Evolutionary conservation across 2,329 filamentous ascomycete genomes (phyloP), one percentile per base, ranked within the genome.

Genomic region (Cyphellophora europaea): DNA sequence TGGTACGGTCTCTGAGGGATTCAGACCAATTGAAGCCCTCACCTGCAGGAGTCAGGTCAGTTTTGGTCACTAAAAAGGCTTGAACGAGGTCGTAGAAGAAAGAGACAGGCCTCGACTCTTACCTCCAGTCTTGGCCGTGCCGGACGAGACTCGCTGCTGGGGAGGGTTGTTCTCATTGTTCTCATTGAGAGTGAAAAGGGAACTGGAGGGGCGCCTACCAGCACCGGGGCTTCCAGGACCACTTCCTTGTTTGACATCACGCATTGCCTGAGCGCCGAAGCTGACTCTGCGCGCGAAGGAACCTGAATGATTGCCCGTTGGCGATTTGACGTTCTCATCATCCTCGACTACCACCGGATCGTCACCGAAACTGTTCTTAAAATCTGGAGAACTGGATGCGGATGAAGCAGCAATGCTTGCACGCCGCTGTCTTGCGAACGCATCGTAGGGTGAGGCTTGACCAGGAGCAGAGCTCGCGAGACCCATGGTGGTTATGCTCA

Each of bases 11-110:
- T 61, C 87, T 85, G 70, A 95, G 77, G 67, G 93, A 88, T 68
- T 95, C 89, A 56, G 86, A 85, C 82, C 89, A 94, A 65, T 93
- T 93, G 73, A 93, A 94, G 60, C 84, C 85, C 72, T 91, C 86
- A 71, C 85, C 82, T 88, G 75, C 64, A 45, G 10, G 12, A 17
- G 19, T 17, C 17, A 12, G 15, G 3, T 18, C 12, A 19, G 30
- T 19, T 18, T 18, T 12, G n/a, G 30, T 19, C 18, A 10, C 17
- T 32, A n/a, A n/a, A n/a, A n/a, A n/a, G n/a, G n/a, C n/a, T 18
- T 11, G 19, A 12, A 19, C 14, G 30, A 32, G 12, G 19, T 4
- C 17, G 30, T 14, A 32, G 30, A 16, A 11, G 25, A 35, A 35
- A 38, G 35, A 63, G 63, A 71, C 68, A 67, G 63, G 71, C 67